phyloP scores from a whole-genome alignment of 257 asterid genomes.

The Verbena officinalis region DNA sequence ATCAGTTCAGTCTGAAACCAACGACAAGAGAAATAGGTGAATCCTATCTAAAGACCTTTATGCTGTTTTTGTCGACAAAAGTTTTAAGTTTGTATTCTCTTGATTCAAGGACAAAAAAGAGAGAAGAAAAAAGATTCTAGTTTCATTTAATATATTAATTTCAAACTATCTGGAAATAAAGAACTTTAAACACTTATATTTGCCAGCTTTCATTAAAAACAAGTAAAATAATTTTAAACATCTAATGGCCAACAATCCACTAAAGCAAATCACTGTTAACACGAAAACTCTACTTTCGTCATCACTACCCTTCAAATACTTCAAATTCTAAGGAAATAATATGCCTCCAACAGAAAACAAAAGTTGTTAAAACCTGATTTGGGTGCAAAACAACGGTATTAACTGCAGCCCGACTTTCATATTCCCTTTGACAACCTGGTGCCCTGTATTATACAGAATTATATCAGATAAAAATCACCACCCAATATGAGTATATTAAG shows the following conservation, averaged over 20 bases:
- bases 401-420: conserved; percentile 99
- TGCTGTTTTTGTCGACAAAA: too few relatives aligned
- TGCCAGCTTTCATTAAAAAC: neutral
- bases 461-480: conserved; percentile 18
- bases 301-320: neutral
- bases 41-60: conserved; percentile 7
- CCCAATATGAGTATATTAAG: conserved; percentile 14
- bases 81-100: neutral
- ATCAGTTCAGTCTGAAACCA: conserved; percentile 82
- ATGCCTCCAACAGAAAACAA: conserved; percentile 5
- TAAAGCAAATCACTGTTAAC: neutral
- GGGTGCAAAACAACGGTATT: conserved; percentile 98
- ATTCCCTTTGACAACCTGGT: conserved; percentile 98
- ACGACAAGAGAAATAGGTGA: conserved; percentile 18
- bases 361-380: conserved; percentile 61
- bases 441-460: conserved; percentile 61
- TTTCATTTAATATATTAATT: neutral
- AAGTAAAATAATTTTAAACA: too few relatives aligned
- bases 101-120: neutral
- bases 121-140: neutral
- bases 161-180: neutral
- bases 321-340: neutral
- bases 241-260: neutral
- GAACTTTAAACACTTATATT: too few relatives aligned
- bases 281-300: too few relatives aligned